Conservation (phyloP, 1,284 basidiomycete species). For the Rhodotorula sp. region DNA sequence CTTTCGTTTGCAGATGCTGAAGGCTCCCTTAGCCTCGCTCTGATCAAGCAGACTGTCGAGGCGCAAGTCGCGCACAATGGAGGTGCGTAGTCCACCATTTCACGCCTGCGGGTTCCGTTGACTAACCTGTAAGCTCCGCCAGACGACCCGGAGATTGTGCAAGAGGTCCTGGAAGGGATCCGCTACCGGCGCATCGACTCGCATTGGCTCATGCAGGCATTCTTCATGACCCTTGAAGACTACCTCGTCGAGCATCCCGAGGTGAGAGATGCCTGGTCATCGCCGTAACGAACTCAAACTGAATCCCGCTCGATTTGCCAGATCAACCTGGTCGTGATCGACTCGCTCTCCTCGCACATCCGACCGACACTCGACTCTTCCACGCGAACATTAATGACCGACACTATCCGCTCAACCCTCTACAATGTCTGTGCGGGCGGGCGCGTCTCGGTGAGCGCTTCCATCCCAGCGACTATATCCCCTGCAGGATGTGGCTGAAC, state of each 20-base stretch:
- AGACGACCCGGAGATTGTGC: conserved; percentile 4
- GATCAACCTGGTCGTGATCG: conserved; percentile 37
- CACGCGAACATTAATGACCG: conserved; percentile 17
- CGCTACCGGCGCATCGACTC: conserved; percentile 35
- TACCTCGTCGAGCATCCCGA: conserved; percentile 22
- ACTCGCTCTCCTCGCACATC: conserved; percentile 30
- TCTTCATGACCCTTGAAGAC: conserved; percentile 20
- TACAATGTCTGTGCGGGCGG: conserved; percentile 6
- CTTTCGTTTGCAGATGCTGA: conserved; percentile 22
- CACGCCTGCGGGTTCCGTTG: neutral
- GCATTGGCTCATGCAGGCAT: conserved; percentile 27
- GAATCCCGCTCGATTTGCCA: neutral
- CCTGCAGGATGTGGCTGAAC: no score
- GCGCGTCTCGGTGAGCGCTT: conserved; percentile 19
- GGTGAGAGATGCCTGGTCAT: neutral
- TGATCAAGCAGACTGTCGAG: conserved; percentile 20
- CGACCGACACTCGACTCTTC: conserved; percentile 22
- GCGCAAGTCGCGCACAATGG: conserved; percentile 18
- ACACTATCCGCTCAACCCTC: conserved; percentile 18
- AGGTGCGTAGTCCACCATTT: neutral
- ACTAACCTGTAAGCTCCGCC: neutral
- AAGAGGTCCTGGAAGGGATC: conserved; percentile 7
- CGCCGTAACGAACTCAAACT: no score
- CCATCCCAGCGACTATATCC: neutral
- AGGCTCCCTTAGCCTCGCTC: conserved; percentile 27